Evolutionary conservation across 768 basidiomycete genomes (phyloP).

Genomic region (Suillus variegatus): DNA sequence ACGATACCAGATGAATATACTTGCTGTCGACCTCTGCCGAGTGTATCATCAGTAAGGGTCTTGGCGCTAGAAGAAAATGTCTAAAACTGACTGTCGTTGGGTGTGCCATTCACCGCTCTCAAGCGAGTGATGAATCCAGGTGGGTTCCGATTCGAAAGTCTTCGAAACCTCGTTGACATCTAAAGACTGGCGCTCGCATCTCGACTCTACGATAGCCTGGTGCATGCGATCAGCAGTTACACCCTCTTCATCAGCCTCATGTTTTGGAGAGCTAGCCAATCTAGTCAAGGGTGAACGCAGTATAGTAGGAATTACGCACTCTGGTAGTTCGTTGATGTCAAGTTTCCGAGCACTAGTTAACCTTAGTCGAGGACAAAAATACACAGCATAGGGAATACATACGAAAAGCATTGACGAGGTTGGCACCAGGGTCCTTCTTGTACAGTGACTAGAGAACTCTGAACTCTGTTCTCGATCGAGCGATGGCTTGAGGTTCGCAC

Average conservation of each 20-base stretch:
- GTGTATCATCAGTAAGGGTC: not conserved
- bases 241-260: too few species aligned
- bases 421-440: not conserved
- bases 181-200: not conserved
- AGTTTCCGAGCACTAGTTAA: not conserved
- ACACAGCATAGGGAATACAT: not conserved
- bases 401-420: not conserved
- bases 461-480: not conserved
- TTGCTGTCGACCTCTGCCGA: not conserved
- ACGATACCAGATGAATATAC: not conserved
- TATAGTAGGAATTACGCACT: too few species aligned
- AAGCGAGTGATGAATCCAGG: not conserved
- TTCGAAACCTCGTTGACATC: not conserved
- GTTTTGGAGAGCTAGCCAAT: too few species aligned
- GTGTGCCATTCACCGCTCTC: not conserved
- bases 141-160: not conserved
- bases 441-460: not conserved
- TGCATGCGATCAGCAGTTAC: too few species aligned
- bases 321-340: too few species aligned
- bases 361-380: not conserved
- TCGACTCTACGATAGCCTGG: not conserved
- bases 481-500: not conserved
- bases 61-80: not conserved
- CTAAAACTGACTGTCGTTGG: not conserved
- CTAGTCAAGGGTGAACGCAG: too few species aligned